phyloP scores from a whole-genome alignment of 768 basidiomycete genomes.

The Scleroderma bovista region DNA sequence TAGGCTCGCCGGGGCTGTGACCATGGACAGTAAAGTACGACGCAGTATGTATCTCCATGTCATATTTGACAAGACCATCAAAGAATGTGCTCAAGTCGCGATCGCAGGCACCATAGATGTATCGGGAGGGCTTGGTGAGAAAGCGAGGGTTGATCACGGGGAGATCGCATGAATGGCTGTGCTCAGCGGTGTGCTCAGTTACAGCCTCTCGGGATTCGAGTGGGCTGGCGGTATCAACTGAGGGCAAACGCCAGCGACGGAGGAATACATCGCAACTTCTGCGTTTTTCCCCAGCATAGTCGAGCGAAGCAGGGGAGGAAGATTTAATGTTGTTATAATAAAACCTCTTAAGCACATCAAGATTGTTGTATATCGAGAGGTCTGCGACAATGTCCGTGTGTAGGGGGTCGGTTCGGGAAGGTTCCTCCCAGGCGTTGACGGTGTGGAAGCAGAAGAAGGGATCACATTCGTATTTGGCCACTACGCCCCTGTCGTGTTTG shows the following conservation, averaged over 20 bases:
- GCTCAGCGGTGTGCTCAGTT: constrained; percentile 16
- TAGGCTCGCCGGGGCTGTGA: constrained; percentile 32
- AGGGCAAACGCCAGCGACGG: constrained; percentile 28
- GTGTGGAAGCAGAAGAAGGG: constrained; percentile 38
- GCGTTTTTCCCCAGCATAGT: constrained; percentile 19
- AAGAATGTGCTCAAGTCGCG: constrained; percentile 27
- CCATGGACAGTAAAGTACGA: constrained; percentile 24
- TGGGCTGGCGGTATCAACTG: constrained; percentile 14
- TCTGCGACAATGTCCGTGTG: constrained; percentile 32
- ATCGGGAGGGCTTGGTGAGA: constrained; percentile 28
- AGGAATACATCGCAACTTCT: constrained; percentile 15
- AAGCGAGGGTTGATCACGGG: constrained; percentile 30
- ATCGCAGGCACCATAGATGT: constrained; percentile 27
- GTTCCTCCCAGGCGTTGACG: constrained; percentile 35
- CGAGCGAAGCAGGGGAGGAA: constrained; percentile 18
- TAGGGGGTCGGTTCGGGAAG: constrained; percentile 15
- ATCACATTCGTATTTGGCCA: constrained; percentile 32
- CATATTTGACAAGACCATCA: constrained; percentile 33
- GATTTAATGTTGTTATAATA: constrained; percentile 27
- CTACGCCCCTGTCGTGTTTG: constrained; percentile 28
- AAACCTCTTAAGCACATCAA: constrained; percentile 27
- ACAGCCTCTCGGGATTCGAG: constrained; percentile 14
- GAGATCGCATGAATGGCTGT: constrained; percentile 30
- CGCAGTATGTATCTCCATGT: constrained; percentile 19
- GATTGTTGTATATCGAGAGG: constrained; percentile 30